Evolutionary conservation across 73 alveolate genomes (phyloP), one percentile per base, ranked within the genome.

Genomic region (Effrenium voratum): DNA sequence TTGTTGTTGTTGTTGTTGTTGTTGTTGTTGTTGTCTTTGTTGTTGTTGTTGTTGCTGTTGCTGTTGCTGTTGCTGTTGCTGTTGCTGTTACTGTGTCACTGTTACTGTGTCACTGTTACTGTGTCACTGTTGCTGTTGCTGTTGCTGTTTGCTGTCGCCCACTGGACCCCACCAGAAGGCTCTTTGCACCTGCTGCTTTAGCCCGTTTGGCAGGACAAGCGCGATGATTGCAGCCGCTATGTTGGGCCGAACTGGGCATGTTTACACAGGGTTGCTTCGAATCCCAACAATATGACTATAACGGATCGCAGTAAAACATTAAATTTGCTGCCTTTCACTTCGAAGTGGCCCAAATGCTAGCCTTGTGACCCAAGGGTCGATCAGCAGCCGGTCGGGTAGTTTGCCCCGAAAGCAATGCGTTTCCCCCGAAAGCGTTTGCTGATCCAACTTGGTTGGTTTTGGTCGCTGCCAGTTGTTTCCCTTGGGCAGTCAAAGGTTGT

Each of bases 211-310:
- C 1, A 84, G 93, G 93, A 52, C 79, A 84, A 84, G 41, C 80
- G 93, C 28, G 93, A 84, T 32, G 93, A 84, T 59, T 84, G 93
- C 40, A 28, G 8, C 38, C 93, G 79, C 1, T 84, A 84, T 55
- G 36, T 36, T 43, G 93, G 93, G 93, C 68, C 38, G 13, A 57
- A 77, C 79, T 41, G 32, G 38, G 57, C 34, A 41, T 24, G 10
- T 50, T 34, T 24, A 47, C 24, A 8, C 36, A 22, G 59, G 38
- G 13, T 19, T 8, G 47, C 8, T 52, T 19, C 32, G 10, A 12
- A 19, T 6, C 38, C 49, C 45, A 16, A 30, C 30, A 46, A 36
- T 1, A n/a, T 50, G 2, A 0, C 52, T 22, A 8, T 12, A 22
- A 0, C 41, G 16, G 55, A 26, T 73, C 16, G 57, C 0, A 22